A percentile compares a stretch with the other conserved stretches of the same genome.
These are phyloP conservation scores for Starmerella vitae DNA, from an alignment of 805 yeast genomes.

Conservation along the genomic window DNA sequence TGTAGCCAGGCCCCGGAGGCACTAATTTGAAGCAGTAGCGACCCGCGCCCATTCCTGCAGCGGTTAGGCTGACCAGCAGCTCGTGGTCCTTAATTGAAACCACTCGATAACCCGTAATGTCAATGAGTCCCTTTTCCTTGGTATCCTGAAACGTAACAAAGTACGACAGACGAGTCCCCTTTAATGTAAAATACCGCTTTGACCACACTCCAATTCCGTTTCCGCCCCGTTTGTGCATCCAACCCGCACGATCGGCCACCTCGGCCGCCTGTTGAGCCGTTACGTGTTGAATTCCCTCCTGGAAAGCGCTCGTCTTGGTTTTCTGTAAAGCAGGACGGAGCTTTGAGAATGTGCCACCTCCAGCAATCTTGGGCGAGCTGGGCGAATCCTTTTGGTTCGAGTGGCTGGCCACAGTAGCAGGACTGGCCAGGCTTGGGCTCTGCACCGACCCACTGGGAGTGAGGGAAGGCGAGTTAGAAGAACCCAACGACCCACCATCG, in stretches of 20 bases:
- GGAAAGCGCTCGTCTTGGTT: slow-evolving; percentile 33
- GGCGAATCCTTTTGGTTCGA: background rate
- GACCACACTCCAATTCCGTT: slow-evolving; percentile 85
- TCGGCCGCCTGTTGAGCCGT: slow-evolving; percentile 67
- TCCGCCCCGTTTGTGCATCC: slow-evolving; percentile 91
- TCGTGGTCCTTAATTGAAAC: slow-evolving; percentile 66
- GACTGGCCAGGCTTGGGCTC: background rate
- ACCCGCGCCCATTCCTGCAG: slow-evolving; percentile 91
- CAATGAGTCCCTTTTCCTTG: slow-evolving; percentile 83
- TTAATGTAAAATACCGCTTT: slow-evolving; percentile 68
- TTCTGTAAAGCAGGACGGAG: slow-evolving; percentile 27
- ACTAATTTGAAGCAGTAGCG: slow-evolving; percentile 79
- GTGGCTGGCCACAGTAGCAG: background rate
- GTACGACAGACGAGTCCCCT: slow-evolving; percentile 86
- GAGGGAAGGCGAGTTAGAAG: no score
- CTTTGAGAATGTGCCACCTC: slow-evolving; percentile 7
- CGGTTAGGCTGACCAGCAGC: slow-evolving; percentile 70
- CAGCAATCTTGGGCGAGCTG: no score
- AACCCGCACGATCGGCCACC: slow-evolving; percentile 69
- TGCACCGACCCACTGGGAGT: background rate
- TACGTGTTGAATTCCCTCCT: slow-evolving; percentile 68
- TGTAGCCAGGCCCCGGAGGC: slow-evolving; percentile 96
- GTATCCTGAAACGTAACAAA: slow-evolving; percentile 65
- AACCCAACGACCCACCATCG: background rate
- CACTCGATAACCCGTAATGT: slow-evolving; percentile 88